phyloP scores from a whole-genome alignment of 371 early-diverging fungal species.

The Syncephalastrum contaminatum region DNA sequence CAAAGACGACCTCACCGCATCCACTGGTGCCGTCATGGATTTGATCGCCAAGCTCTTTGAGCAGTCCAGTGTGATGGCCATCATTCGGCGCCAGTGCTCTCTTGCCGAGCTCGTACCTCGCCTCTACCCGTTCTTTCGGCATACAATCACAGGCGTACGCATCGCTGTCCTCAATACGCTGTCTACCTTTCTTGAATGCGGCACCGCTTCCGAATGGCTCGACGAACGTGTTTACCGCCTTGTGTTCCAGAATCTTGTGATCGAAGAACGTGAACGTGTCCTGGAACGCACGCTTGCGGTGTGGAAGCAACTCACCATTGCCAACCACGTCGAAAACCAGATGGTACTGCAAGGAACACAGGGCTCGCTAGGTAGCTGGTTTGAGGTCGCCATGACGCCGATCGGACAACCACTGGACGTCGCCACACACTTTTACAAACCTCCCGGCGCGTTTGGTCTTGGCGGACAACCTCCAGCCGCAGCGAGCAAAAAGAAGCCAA shows the following conservation, averaged over 20 bases:
- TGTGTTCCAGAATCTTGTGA: constrained; percentile 87
- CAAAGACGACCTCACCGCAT: constrained; percentile 90
- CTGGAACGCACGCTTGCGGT: constrained; percentile 64
- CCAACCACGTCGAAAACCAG: constrained; percentile 31
- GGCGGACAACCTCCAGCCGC: constrained; percentile 24
- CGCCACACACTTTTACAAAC: constrained; percentile 58
- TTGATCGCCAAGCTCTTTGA: constrained; percentile 84
- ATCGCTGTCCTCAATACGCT: constrained; percentile 83
- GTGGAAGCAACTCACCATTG: constrained; percentile 65
- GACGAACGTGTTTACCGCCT: constrained; percentile 73
- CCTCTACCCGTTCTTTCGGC: constrained; percentile 92
- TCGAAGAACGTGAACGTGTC: constrained; percentile 80
- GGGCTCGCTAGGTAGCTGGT: constrained; percentile 53
- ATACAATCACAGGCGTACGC: constrained; percentile 87
- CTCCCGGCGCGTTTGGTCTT: constrained; percentile 50
- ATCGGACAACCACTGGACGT: constrained; percentile 79
- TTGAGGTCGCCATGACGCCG: constrained; percentile 67
- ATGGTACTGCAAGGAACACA: constrained; percentile 40
- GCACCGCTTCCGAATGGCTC: constrained; percentile 70
- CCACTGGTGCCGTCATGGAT: constrained; percentile 93
- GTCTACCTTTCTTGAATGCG: constrained; percentile 72
- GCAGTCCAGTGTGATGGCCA: constrained; percentile 60
- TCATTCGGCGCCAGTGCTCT: constrained; percentile 50
- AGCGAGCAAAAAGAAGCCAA: constrained; percentile 7
- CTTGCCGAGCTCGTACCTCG: constrained; percentile 76